Evolutionary conservation across 352 stramenopile species (phyloP).

Genomic region (Phytopythium oedochilum): DNA sequence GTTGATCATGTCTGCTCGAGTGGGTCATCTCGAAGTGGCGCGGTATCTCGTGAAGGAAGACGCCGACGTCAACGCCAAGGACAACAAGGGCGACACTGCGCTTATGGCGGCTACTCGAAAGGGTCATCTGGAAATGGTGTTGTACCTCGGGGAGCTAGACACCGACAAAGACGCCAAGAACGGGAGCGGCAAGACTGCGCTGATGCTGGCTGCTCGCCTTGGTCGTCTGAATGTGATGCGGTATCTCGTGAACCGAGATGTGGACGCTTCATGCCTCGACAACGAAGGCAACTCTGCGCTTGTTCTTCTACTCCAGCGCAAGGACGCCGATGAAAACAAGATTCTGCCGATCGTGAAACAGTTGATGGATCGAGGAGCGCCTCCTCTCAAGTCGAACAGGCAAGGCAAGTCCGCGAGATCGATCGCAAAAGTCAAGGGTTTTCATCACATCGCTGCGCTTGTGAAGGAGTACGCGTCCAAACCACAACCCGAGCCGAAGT

Average conservation of each 20-base stretch:
- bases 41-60: constrained; percentile 2
- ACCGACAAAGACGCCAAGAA: constrained; percentile 1
- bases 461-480: background rate
- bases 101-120: constrained; percentile 1
- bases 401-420: background rate
- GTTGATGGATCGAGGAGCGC: constrained; percentile 9
- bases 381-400: constrained; percentile 1
- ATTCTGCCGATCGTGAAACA: constrained; percentile 10
- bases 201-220: background rate
- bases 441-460: background rate
- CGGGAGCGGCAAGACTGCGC: background rate
- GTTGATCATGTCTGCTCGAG: background rate
- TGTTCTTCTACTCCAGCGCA: background rate
- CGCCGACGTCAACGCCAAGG: constrained; percentile 4
- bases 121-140: constrained; percentile 2
- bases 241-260: constrained; percentile 1
- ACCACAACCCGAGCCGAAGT: background rate
- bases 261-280: constrained; percentile 1
- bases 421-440: background rate
- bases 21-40: constrained; percentile 1
- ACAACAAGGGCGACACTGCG: constrained; percentile 4
- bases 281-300: constrained; percentile 2
- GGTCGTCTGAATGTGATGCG: background rate
- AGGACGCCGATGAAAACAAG: constrained; percentile 8
- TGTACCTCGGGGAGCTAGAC: constrained; percentile 4